Evolutionary conservation across 2,329 filamentous ascomycete species (phyloP).

Genomic region (Pestalotiopsis sp.): DNA sequence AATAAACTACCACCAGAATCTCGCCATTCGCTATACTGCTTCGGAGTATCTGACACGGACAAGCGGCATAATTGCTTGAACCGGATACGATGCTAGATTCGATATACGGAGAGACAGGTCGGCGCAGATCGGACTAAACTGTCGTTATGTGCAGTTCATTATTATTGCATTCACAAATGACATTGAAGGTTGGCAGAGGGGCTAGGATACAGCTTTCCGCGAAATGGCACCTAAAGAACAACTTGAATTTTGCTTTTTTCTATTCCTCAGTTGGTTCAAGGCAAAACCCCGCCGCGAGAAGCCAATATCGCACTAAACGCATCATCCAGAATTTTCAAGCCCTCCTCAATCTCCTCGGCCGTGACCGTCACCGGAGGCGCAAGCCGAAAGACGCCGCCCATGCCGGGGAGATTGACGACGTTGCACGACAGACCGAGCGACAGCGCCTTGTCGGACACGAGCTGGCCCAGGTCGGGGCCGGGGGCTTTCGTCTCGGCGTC

Average conservation of each 20-base stretch:
- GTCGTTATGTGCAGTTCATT: too few species aligned
- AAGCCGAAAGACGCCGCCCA: constrained; percentile 52
- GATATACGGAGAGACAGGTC: too few species aligned
- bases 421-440: constrained; percentile 51
- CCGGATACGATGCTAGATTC: too few species aligned
- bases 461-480: constrained; percentile 44
- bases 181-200: too few species aligned
- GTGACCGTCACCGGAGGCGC: constrained; percentile 54
- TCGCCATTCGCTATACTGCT: neutral
- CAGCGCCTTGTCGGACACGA: constrained; percentile 45
- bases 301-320: constrained; percentile 35
- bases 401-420: constrained; percentile 47
- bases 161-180: too few species aligned
- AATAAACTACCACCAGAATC: neutral
- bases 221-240: neutral
- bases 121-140: too few species aligned
- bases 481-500: constrained; percentile 44
- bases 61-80: too few species aligned
- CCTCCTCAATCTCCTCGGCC: constrained; percentile 45
- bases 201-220: neutral
- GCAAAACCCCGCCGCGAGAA: neutral
- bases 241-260: neutral
- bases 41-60: neutral
- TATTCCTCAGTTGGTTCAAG: neutral
- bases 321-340: constrained; percentile 51